Base-by-base conservation (phyloP, 257 asterid genomes). In the Vinca minor region DNA sequence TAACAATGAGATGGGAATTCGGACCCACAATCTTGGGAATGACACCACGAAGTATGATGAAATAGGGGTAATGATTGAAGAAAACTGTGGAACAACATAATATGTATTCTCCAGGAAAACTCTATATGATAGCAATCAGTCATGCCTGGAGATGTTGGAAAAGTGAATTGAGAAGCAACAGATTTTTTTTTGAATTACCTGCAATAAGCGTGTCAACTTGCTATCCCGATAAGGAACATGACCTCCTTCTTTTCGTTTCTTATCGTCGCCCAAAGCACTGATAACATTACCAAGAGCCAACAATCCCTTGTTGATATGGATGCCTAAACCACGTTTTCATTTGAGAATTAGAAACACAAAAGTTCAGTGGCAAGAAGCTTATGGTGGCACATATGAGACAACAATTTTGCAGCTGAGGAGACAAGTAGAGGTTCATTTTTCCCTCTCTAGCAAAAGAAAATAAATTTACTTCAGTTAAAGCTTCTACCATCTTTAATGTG, bases 221-320 rank as follows among this genome's bases (percentile, higher is more conserved):
- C 99, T 93, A 61, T 93, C 99, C 21, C 99, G 83, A 69, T 93
- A 93, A 21, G 99, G 99, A 75, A 93, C 91, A 57, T 93, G 99
- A 13, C 97, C 95, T 32, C 99, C 97, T 81, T 89, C 99, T 79
- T 85, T 93, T 50, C 97, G 83, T 71, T 85, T 89, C 75, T 81
- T 89, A 28, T 93, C 99, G 79, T 93, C 99, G 53, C 99, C 99
- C 65, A 93, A 77, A 38, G 99, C 99, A 75, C 97, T 89, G 15
- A 93, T 93, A 57, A 93, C 99, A 75, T 93, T 93, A 38, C 99
- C 99, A 69, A 93, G 97, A 77, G 97, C 85, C 77, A 93, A 77
- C 74, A 93, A 66, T 55, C 99, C 97, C 78, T 85, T 93, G 77
- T 93, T 93, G 72, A 93, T 93, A 78, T 93, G 99, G 75, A 93